Conservation (phyloP, 2,329 filamentous ascomycete genomes). For the Hypomyces rosellus region DNA sequence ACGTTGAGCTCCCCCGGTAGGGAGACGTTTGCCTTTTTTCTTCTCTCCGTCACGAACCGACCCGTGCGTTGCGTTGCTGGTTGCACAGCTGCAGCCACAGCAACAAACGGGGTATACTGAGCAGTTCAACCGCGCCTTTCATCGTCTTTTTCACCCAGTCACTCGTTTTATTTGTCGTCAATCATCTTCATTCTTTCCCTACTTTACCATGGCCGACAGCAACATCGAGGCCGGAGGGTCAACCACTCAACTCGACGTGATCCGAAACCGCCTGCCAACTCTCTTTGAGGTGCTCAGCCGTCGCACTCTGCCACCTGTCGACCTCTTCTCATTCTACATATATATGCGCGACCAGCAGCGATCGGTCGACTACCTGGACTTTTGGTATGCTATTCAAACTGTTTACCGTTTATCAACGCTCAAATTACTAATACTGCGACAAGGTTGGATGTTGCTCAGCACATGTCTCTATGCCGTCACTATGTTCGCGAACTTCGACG, state of each 20-base stretch:
- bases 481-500: slow-evolving; percentile 93
- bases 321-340: slow-evolving; percentile 98
- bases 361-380: slow-evolving; percentile 96
- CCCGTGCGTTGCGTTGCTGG: slow-evolving; percentile 5
- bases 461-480: slow-evolving; percentile 95
- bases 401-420: too few relatives aligned
- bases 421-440: too few relatives aligned
- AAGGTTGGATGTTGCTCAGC: slow-evolving; percentile 98
- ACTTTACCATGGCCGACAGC: slow-evolving; percentile 17
- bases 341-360: slow-evolving; percentile 99
- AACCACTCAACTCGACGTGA: slow-evolving; percentile 52
- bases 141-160: background rate
- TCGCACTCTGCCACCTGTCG: slow-evolving; percentile 89
- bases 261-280: slow-evolving; percentile 81
- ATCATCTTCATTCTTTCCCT: background rate
- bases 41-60: background rate
- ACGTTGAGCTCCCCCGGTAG: background rate
- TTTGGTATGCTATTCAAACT: slow-evolving; percentile 61
- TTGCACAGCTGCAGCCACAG: slow-evolving; percentile 5
- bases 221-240: slow-evolving; percentile 30
- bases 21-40: background rate
- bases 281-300: slow-evolving; percentile 94
- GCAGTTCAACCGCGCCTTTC: background rate
- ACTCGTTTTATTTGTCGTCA: background rate
- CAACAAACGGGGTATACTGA: background rate